phyloP scores from a whole-genome alignment of 2,329 filamentous ascomycete species.

The Cryphonectria japonica region DNA sequence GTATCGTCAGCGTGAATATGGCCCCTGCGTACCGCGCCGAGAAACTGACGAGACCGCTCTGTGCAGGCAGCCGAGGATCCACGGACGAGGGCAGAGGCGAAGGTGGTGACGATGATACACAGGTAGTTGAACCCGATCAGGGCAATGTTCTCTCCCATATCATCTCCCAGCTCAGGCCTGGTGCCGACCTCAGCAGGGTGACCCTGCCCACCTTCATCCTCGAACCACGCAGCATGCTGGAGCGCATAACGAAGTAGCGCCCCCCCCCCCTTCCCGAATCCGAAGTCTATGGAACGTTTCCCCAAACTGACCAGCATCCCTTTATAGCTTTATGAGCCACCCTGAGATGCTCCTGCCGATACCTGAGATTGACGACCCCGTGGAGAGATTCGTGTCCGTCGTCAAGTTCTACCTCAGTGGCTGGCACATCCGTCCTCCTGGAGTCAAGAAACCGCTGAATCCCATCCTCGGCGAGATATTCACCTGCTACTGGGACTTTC shows the following conservation, averaged over 20 bases:
- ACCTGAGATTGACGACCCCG: conserved; percentile 83
- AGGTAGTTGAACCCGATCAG: conserved; percentile 86
- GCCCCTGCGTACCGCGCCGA: background rate
- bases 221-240: conserved; percentile 96
- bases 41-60: conserved; percentile 49
- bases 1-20: background rate
- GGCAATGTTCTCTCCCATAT: conserved; percentile 97
- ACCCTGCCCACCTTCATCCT: conserved; percentile 97
- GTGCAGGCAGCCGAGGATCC: conserved; percentile 57
- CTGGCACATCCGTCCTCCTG: conserved; percentile 97
- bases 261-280: conserved; percentile 34
- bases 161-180: conserved; percentile 93
- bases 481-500: conserved; percentile 93
- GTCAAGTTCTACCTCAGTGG: conserved; percentile 98
- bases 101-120: conserved; percentile 71
- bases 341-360: conserved; percentile 93
- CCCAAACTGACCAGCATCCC: conserved; percentile 17
- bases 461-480: conserved; percentile 94
- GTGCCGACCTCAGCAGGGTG: conserved; percentile 91
- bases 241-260: conserved; percentile 98
- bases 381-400: conserved; percentile 88
- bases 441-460: conserved; percentile 97
- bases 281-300: background rate
- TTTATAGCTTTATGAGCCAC: conserved; percentile 95
- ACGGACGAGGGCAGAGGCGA: conserved; percentile 55